phyloP scores from a whole-genome alignment of 139 green algal genomes.

The Microglena sp. region DNA sequence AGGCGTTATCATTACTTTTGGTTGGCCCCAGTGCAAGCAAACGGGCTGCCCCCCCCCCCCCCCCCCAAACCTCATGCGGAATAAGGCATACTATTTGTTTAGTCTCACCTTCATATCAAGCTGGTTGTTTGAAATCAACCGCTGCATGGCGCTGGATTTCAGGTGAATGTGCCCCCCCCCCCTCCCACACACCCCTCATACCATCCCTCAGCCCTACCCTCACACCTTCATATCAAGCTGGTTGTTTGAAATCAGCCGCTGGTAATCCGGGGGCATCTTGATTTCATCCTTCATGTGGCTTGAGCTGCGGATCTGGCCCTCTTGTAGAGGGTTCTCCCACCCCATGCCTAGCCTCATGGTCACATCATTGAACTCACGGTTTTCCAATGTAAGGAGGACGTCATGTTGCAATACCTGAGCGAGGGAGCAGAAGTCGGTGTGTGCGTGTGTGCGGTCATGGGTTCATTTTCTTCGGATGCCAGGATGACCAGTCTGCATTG shows the following conservation, averaged over 20 bases:
- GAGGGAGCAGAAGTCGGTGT: neutral
- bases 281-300: slow-evolving; percentile 1
- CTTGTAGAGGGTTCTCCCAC: slow-evolving; percentile 7
- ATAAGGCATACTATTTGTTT: too few relatives aligned
- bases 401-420: slow-evolving; percentile 23
- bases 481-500: too few relatives aligned
- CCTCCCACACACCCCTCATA: too few relatives aligned
- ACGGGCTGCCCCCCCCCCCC: too few relatives aligned
- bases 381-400: slow-evolving; percentile 24
- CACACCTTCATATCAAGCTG: slow-evolving; percentile 10
- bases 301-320: slow-evolving; percentile 12
- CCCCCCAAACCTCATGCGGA: too few relatives aligned
- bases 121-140: slow-evolving; percentile 2
- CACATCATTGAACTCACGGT: slow-evolving; percentile 16
- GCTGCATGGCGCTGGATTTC: too few relatives aligned
- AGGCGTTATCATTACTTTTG: too few relatives aligned
- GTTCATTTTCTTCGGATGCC: neutral
- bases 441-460: neutral
- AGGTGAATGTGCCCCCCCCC: too few relatives aligned
- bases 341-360: slow-evolving; percentile 19
- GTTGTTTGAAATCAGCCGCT: slow-evolving; percentile 3
- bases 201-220: too few relatives aligned
- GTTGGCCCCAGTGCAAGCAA: too few relatives aligned
- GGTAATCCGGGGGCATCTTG: slow-evolving; percentile 9
- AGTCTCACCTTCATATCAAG: slow-evolving; percentile 11